Evolutionary conservation across 23 red algal genomes (phyloP).

Genomic region (Gracilaria gracilis): DNA sequence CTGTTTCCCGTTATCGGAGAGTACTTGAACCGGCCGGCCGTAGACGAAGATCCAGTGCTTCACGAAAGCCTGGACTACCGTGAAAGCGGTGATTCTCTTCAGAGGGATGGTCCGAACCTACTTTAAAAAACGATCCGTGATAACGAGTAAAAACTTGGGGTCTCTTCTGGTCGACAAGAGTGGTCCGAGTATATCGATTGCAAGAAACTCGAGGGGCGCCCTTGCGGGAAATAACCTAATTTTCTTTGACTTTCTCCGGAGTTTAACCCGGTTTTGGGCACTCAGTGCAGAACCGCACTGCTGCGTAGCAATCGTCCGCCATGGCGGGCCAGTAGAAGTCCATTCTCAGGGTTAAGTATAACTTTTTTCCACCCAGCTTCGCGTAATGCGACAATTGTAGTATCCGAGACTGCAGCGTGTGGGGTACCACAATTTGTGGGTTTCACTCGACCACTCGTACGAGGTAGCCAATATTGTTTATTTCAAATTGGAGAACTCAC

Average conservation of each 20-base stretch:
- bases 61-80: not conserved
- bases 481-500: not conserved
- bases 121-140: too few species aligned
- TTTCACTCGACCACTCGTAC: too few species aligned
- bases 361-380: not conserved
- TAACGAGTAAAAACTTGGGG: too few species aligned
- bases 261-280: not conserved
- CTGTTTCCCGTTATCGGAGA: too few species aligned
- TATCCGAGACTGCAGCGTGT: too few species aligned
- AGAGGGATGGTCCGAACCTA: not conserved
- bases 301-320: not conserved
- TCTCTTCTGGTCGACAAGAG: too few species aligned
- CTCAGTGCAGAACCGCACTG: conserved; percentile 3
- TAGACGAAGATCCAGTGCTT: not conserved
- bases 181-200: too few species aligned
- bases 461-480: not conserved
- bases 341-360: not conserved
- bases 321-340: too few species aligned
- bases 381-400: too few species aligned
- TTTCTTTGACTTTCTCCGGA: not conserved
- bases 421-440: too few species aligned
- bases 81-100: not conserved
- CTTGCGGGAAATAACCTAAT: not conserved
- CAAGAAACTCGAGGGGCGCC: too few species aligned
- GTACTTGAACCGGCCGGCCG: too few species aligned